A percentile compares a stretch with the other conserved stretches of the same genome.
These are phyloP conservation scores for Solanum hybrid DNA, from an alignment of 305 asterid species.

Conservation along the genomic window DNA sequence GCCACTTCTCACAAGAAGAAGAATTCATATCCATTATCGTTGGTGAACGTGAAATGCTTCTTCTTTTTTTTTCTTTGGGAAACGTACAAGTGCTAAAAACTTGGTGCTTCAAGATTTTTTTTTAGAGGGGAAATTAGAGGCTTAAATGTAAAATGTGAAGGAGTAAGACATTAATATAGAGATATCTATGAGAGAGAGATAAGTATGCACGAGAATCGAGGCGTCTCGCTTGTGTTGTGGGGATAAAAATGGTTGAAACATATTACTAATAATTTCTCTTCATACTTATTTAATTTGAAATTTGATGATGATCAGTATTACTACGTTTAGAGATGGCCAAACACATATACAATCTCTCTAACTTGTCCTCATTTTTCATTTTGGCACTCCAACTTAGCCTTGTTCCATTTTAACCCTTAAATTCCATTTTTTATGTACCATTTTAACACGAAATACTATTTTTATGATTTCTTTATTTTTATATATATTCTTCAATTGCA, in stretches of 20 bases:
- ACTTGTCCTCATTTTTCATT: too few relatives aligned
- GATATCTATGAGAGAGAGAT: constrained; percentile 12
- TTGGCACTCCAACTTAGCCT: too few relatives aligned
- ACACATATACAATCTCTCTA: too few relatives aligned
- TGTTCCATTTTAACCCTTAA: too few relatives aligned
- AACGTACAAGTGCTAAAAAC: constrained; percentile 27
- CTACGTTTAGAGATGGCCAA: too few relatives aligned
- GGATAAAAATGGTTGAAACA: neutral
- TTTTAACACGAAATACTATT: too few relatives aligned
- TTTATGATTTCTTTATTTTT: too few relatives aligned
- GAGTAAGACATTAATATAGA: constrained; percentile 22
- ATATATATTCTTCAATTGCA: too few relatives aligned
- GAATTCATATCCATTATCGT: constrained; percentile 49
- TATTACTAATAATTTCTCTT: neutral
- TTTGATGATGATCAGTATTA: too few relatives aligned
- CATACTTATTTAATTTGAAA: neutral
- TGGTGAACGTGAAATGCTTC: constrained; percentile 28
- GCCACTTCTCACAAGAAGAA: constrained; percentile 57
- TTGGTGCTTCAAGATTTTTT: neutral
- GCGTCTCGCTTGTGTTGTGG: neutral
- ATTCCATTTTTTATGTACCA: too few relatives aligned
- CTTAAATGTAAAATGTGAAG: constrained; percentile 2
- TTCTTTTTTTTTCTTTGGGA: constrained; percentile 36
- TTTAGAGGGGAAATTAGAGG: neutral
- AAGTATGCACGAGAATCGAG: constrained; percentile 24